Percentiles rank a stretch among this genome's conserved stretches.
Evolutionary conservation across 176 grass and related monocot species (phyloP).

Genomic region (Carex parvula): DNA sequence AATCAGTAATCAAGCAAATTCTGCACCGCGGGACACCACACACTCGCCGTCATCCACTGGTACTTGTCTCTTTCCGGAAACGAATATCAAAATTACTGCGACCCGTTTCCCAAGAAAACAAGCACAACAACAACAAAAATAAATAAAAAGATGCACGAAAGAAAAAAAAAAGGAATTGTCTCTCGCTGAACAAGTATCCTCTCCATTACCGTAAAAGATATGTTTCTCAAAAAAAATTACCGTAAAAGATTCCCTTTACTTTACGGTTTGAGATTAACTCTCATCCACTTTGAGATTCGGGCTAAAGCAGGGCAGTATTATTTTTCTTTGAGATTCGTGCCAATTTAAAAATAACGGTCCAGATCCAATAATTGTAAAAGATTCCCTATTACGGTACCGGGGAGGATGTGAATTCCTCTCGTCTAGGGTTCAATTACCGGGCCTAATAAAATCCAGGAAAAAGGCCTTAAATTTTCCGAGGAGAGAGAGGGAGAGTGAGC

Average conservation of each 20-base stretch:
- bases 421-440: constrained; percentile 15
- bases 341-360: too few species aligned
- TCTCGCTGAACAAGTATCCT: background rate
- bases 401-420: too few species aligned
- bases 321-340: too few species aligned
- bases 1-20: background rate
- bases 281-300: too few species aligned
- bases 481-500: background rate
- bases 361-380: too few species aligned
- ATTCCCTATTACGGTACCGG: too few species aligned
- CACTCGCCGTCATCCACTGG: constrained; percentile 11
- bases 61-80: background rate
- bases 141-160: background rate
- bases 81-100: background rate
- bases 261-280: too few species aligned
- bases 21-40: constrained; percentile 6
- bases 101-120: constrained; percentile 28
- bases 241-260: too few species aligned
- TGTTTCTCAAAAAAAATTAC: too few species aligned
- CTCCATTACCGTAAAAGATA: too few species aligned
- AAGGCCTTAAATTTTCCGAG: background rate
- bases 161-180: background rate
- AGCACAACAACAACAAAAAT: background rate
- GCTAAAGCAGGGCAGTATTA: too few species aligned
- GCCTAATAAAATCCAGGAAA: constrained; percentile 11